Base-by-base conservation (phyloP, 169 alveolate species). In the Cryptosporidium muris region DNA sequence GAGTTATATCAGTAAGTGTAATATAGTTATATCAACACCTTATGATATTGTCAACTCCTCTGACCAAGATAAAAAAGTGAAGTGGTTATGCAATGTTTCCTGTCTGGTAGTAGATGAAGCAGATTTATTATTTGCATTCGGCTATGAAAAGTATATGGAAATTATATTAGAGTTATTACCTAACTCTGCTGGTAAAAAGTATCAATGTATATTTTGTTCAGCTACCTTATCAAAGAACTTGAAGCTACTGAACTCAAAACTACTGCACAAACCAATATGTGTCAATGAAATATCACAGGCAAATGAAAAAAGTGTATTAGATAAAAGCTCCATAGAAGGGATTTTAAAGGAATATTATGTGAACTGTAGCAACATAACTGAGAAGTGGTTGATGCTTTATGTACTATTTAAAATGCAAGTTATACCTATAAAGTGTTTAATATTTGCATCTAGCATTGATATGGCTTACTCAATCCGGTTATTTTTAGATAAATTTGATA, bases 61-160 rank as follows among this genome's bases (percentile, higher is more conserved):
- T 4, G 40, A 11, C 38, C 54, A 74, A 36, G 60, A 43, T 1
- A 58, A 66, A 7, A 43, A 43, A 16, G 45, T 74, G 8, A 52
- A 43, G 48, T 25, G 25, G 25, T 25, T 25, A 25, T 0, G 25
- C 25, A 62, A 74, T 56, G 60, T 74, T 36, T 11, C 25, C 9
- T 52, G 60, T 54, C 60, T 74, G 34, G 64, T 74, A 4, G 43
- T 74, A 47, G 85, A 74, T 34, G 85, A 74, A 37, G 85, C 85
- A 25, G 85, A 74, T 51, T 60, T 74, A 25, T 74, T 74, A 49
- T 74, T 74, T 74, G 85, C 85, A 11, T 74, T 74, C 60, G 85
- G 85, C 4, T 74, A 74, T 74, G 85, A 74, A 2, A 74, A 74
- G 37, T 66, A 74, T 74, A 58, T 74, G 68, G 60, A 51, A 25